Evolutionary conservation across 2,329 filamentous ascomycete species (phyloP), one percentile per base, ranked within the genome.

Genomic region (Metarhizium robertsii): DNA sequence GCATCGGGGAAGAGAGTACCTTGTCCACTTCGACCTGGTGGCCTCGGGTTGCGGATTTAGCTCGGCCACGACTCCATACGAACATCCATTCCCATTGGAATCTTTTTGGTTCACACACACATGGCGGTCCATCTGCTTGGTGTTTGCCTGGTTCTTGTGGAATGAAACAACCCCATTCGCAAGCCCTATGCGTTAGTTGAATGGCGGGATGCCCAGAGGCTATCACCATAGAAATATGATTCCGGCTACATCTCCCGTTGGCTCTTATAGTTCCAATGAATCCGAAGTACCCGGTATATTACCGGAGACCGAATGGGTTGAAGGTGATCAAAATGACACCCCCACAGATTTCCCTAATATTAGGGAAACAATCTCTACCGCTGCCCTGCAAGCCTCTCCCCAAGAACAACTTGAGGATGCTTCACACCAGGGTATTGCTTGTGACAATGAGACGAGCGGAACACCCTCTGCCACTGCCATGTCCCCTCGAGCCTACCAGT

Each of bases 401-500:
- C 50, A 48, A 50, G 18, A 53, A 25, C 42, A 42, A 48, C 30
- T 36, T 34, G 25, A 49, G 30, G 25, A 48, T 18, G 11, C 6
- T 20, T 30, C n/a, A 48, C 16, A 42, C 4, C 32, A 8, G 14
- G 42, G 16, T 32, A 36, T 16, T 25, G 29, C 18, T 32, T 6
- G 50, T 50, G 58, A 60, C 18, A 6, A 58, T 54, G 48, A 45
- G 10, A 25, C 18, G 4, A 13, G 45, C 4, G 56, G 55, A 0
- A 50, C 53, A 3, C 43, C 57, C n/a, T 55, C 57, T 16, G 54
- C 61, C 7, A 57, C 56, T 20, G 60, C 67, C 45, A 73, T 80
- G 61, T 67, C 70, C 55, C 67, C 79, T 18, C 73, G 87, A 50
- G 80, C 79, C 1, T 92, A 92, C 62, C 88, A 92, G 68, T 65